Base-by-base conservation (phyloP, 306 rosid species). In the Pueraria montana region DNA sequence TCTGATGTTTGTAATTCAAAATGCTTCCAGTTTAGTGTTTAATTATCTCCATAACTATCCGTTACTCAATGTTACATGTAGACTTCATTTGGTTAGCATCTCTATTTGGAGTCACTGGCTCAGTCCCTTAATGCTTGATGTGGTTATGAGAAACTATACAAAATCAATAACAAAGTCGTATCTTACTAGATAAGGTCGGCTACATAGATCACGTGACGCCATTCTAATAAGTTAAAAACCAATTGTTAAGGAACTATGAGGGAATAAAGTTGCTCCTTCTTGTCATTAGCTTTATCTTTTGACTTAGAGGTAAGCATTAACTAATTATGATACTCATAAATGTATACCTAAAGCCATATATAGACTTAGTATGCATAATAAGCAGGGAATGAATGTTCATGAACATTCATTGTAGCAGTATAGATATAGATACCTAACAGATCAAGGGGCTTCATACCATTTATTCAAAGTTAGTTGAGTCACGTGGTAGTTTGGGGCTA, bases 391-490 rank as follows among this genome's bases (percentile, higher is more conserved):
- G 17, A 74, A 50, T 64, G 56, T 69, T 21, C 30, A 64, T 73
- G 72, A 69, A 65, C 72, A 52, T 66, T 84, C 11, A 79, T 32
- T 73, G 43, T 9, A 23, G 24, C 58, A 73, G 77, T 45, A 20
- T 66, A 74, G 18, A 45, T 45, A 20, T 66, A 74, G 18, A 45
- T 16, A 50, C 16, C 17, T 11, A 56, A 43, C 34, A 9, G 64
- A 78, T 78, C 52, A 55, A 66, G 74, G 23, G 40, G 40, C 56
- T 69, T 21, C 76, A 34, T 34, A 34, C 23, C 11, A 81, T 77
- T 81, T 85, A 50, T 62, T 81, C 26, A 2, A 48, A 81, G 83
- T 62, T 80, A 61, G 85, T 76, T 27, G 80, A 85, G 72, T 85
- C 88, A 85, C 79, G 20, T 67, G 80, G 72, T 58, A 46, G 80